Conservation (phyloP, 2,329 filamentous ascomycete species). For the Cladosporium oxysporum region DNA sequence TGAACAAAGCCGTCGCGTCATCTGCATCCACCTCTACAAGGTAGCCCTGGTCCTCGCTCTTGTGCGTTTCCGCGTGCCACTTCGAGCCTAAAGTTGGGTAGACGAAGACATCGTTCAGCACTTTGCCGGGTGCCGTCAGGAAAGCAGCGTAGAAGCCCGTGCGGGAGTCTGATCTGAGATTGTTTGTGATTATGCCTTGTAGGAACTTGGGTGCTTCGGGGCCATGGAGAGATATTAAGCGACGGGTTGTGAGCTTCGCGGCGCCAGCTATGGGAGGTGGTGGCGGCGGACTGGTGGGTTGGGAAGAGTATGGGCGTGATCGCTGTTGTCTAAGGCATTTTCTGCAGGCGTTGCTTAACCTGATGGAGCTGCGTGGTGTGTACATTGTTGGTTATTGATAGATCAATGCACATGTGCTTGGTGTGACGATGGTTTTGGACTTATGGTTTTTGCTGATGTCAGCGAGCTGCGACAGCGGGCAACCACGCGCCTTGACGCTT, state of each 20-base stretch:
- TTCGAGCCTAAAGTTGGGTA: slow-evolving; percentile 60
- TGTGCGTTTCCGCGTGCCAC: slow-evolving; percentile 31
- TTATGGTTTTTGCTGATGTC: slow-evolving; percentile 4
- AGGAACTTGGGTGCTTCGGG: slow-evolving; percentile 80
- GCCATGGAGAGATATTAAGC: slow-evolving; percentile 77
- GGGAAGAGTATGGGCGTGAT: slow-evolving; percentile 9
- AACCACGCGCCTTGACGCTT: no score
- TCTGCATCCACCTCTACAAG: slow-evolving; percentile 79
- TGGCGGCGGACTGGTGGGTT: slow-evolving; percentile 33
- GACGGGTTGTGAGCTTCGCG: slow-evolving; percentile 67
- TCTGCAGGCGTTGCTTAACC: not conserved
- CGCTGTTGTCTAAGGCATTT: not conserved
- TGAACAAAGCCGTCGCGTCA: slow-evolving; percentile 63
- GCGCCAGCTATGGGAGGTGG: slow-evolving; percentile 55
- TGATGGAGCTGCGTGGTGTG: not conserved
- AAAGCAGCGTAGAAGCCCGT: slow-evolving; percentile 78
- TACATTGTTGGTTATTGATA: slow-evolving; percentile 10
- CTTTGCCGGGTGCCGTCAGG: slow-evolving; percentile 75
- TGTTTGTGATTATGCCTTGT: slow-evolving; percentile 82
- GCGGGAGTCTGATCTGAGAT: slow-evolving; percentile 54
- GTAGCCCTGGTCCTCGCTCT: slow-evolving; percentile 55
- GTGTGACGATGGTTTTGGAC: slow-evolving; percentile 2
- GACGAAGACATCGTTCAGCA: slow-evolving; percentile 88
- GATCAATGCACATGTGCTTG: not conserved
- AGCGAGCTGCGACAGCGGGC: not conserved